Evolutionary conservation across 352 stramenopile species (phyloP), one percentile per base, ranked within the genome.

Genomic region (Globisporangium spiculum): DNA sequence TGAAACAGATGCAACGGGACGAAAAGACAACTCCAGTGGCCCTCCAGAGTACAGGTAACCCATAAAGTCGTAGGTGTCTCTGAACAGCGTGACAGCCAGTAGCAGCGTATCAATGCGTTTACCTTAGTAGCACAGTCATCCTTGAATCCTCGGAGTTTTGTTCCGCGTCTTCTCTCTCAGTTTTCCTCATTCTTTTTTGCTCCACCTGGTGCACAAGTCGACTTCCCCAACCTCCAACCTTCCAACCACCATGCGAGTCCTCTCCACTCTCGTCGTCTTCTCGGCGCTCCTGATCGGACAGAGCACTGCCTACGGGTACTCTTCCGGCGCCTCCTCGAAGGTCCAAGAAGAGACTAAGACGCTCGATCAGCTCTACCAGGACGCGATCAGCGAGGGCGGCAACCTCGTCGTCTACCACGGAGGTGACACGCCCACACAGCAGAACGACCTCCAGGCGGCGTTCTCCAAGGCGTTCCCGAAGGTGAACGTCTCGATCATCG

Each of bases 401-500:
- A 80, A 84, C 7, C 79, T 89, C 60, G 67, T 85, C 38, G 57
- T 80, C 36, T 86, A 84, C 65, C 63, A 74, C 57, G 75, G 77
- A 10, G 77, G 74, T 46, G 79, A 86, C 59, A 74, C 73, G 41
- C 46, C 68, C 7, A 68, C 46, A 1, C 75, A 85, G 63, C 75
- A 85, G 60, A 55, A 76, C n/a, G 38, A 20, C 1, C 32, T 76
- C 14, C 60, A 69, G 24, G 57, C 74, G 7, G 64, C 67, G 22
- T 82, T 80, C 69, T 44, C 27, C 2, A 63, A 61, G 1, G 65
- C 73, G 6, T 86, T 79, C 74, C 79, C 84, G 18, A 46, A 80
- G 10, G 79, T 91, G 67, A 88, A 88, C 58, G 77, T 89, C 73
- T 86, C 79, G 44, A 60, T 89, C 44, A 68, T 86, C 67, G 71